Base-by-base conservation (phyloP, 2,329 filamentous ascomycete species). In the Escovopsis weberi region DNA sequence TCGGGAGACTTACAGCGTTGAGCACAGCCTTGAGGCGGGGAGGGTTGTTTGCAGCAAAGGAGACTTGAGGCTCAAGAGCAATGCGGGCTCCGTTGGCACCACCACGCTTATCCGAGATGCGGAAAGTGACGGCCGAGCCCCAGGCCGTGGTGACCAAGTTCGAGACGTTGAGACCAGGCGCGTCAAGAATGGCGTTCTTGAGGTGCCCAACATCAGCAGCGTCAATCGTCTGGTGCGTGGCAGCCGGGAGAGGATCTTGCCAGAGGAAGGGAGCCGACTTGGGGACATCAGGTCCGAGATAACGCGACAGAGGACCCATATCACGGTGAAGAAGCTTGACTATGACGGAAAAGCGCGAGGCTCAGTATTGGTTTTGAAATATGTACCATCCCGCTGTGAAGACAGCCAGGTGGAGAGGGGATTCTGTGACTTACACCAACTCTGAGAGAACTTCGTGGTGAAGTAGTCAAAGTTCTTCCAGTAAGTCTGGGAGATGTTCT, bases 21-120 rank as follows among this genome's bases (percentile, higher is more conserved):
- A 86, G 65, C 5, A 82, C 75, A 57, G 78, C 64, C 43, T 63
- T 60, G 34, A 86, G 66, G 60, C 80, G 72, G 2, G 67, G 52
- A 30, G 80, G 80, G 67, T 84, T 82, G 72, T 87, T 87, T 57
- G 77, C 71, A 54, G 74, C 63, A 81, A 82, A 88, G 59, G 74
- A 65, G 51, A 74, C 75, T 65, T 83, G 78, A 33, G 82, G 82
- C 48, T 70, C 66, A 11, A 87, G 79, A 33, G 80, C 78, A 54
- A 88, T 85, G 52, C 82, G 82, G 12, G 75, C 82, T 53, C 82
- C 82, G 55, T 87, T 87, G 62, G 83, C 82, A 57, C 82, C 82
- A 52, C 82, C 82, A 50, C 82, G 82, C 75, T 86, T 86, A 68
- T 88, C 82, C 51, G 75, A 72, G 51, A 76, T 73, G 48, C 80